Percentiles rank a stretch among this genome's conserved stretches.
These are phyloP conservation scores for Neocatenulostroma microsporum DNA, from an alignment of 2,329 filamentous ascomycete genomes.

Conservation along the genomic window DNA sequence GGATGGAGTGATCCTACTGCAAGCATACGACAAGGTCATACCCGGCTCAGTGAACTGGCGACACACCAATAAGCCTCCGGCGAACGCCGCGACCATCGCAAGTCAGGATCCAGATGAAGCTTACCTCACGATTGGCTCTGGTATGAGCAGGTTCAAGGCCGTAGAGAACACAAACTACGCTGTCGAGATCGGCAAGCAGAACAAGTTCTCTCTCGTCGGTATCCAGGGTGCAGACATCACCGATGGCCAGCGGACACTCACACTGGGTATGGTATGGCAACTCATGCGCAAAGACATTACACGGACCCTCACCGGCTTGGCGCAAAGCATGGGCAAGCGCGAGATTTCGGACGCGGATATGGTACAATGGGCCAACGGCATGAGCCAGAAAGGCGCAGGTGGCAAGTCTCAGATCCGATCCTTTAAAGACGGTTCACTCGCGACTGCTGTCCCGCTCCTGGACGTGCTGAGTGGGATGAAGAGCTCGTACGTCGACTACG, in stretches of 20 bases:
- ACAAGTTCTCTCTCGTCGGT: conserved; percentile 88
- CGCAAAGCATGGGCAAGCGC: conserved; percentile 84
- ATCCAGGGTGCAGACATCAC: conserved; percentile 98
- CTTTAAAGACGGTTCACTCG: conserved; percentile 85
- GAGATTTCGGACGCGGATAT: conserved; percentile 94
- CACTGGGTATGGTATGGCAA: conserved; percentile 93
- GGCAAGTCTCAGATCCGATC: conserved; percentile 72
- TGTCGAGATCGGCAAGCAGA: conserved; percentile 91
- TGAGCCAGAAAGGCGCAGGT: conserved; percentile 69
- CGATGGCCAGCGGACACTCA: conserved; percentile 88
- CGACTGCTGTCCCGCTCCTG: conserved; percentile 78
- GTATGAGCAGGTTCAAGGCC: conserved; percentile 89
- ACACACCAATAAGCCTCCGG: conserved; percentile 84
- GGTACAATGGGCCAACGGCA: conserved; percentile 96
- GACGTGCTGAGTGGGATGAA: conserved; percentile 98
- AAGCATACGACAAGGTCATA: conserved; percentile 98
- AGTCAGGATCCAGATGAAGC: conserved; percentile 26
- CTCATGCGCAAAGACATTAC: conserved; percentile 96
- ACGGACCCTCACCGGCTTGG: conserved; percentile 74
- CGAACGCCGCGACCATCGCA: conserved; percentile 31
- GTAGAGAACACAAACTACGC: conserved; percentile 98
- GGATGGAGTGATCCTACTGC: conserved; percentile 77
- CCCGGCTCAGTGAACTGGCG: conserved; percentile 91
- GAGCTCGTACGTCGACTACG: conserved; percentile 96
- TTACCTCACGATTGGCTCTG: conserved; percentile 42